Evolutionary conservation across 202 grass and related monocot species (phyloP).

Genomic region (Schoenoplectus triqueter): DNA sequence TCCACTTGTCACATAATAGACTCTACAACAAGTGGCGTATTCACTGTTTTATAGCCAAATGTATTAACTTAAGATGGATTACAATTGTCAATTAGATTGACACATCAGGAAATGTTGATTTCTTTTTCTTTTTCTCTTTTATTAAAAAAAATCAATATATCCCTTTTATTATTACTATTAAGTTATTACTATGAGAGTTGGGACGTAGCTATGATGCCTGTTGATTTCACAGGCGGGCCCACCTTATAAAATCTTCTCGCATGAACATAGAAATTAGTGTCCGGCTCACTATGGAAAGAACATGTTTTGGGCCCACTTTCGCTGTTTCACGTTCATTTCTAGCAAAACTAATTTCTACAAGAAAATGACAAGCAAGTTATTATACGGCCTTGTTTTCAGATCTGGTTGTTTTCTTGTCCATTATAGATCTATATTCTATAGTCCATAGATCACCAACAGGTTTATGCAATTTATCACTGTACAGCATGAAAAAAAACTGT

Average conservation of each 20-base stretch:
- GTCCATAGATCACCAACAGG: no score
- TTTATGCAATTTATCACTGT: neutral
- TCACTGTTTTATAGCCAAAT: neutral
- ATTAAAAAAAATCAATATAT: no score
- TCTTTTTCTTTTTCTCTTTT: no score
- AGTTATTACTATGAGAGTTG: no score
- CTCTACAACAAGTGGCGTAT: neutral
- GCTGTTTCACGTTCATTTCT: neutral
- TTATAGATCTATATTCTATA: no score
- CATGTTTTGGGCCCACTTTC: neutral
- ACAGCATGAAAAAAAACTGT: neutral
- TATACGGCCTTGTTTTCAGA: neutral
- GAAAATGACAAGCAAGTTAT: conserved; percentile 20
- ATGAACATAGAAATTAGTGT: conserved; percentile 22
- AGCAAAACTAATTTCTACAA: neutral
- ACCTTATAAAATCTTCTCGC: neutral
- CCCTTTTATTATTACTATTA: no score
- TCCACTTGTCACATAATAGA: conserved; percentile 1
- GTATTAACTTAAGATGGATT: no score
- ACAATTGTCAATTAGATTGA: no score
- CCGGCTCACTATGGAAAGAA: conserved; percentile 14
- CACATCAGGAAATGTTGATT: no score
- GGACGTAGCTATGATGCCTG: neutral
- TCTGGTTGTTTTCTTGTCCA: neutral
- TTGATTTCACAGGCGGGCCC: neutral